phyloP scores from a whole-genome alignment of 352 stramenopile genomes.

The Phytopythium sindhum region DNA sequence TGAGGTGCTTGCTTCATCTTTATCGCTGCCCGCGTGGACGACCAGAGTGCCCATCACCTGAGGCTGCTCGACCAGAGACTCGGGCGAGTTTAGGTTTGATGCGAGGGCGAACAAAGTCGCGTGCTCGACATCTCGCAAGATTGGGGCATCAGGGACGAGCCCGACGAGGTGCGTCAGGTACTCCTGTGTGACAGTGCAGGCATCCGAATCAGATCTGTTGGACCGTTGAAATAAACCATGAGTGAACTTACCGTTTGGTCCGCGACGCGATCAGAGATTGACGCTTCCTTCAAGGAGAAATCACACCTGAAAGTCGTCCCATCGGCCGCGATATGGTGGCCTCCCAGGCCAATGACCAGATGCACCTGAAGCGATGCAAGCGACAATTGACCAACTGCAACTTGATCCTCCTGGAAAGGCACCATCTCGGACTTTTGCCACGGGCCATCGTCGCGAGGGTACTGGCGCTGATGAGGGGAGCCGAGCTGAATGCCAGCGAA shows the following conservation, averaged over 20 bases:
- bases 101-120: not conserved
- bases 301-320: constrained; percentile 27
- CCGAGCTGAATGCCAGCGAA: constrained; percentile 11
- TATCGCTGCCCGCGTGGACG: not conserved
- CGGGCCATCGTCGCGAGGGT: not conserved
- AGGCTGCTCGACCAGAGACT: constrained; percentile 3
- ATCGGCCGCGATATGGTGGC: not conserved
- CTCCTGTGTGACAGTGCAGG: constrained; percentile 20
- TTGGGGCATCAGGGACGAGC: constrained; percentile 19
- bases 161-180: constrained; percentile 37
- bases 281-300: constrained; percentile 37
- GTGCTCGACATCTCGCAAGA: constrained; percentile 7
- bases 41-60: constrained; percentile 3
- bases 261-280: constrained; percentile 45
- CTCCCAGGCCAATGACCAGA: constrained; percentile 1
- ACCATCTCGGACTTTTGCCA: constrained; percentile 1
- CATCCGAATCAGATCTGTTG: constrained; percentile 9
- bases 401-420: not conserved
- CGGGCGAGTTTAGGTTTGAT: not conserved
- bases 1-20: not conserved
- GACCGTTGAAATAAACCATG: not conserved
- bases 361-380: constrained; percentile 4
- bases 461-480: constrained; percentile 14
- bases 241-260: constrained; percentile 34
- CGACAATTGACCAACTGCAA: constrained; percentile 5